These are phyloP conservation scores for Phlebiopsis flavidoalba DNA, from an alignment of 768 basidiomycete species.

Conservation along the genomic window DNA sequence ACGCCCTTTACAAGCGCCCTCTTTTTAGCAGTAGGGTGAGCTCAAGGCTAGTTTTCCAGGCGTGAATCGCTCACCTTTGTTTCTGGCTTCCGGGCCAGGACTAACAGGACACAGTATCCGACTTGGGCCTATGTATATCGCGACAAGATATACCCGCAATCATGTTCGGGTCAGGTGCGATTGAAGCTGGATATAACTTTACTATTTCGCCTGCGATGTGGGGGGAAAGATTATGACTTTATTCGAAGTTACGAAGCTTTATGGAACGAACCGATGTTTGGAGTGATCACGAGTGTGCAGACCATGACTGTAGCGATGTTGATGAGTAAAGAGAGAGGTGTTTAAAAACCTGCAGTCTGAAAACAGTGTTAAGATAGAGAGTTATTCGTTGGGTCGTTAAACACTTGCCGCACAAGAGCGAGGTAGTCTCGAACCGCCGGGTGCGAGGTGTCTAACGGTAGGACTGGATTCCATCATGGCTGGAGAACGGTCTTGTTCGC, in stretches of 20 bases:
- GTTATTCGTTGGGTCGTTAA: no score
- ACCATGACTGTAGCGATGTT: conserved; percentile 70
- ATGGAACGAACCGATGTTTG: conserved; percentile 49
- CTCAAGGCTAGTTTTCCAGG: background rate
- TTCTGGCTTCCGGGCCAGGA: conserved; percentile 64
- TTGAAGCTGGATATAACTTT: conserved; percentile 54
- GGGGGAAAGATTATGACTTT: background rate
- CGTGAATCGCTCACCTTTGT: conserved; percentile 58
- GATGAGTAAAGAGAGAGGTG: conserved; percentile 78
- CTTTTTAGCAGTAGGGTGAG: conserved; percentile 28
- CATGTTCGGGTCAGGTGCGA: conserved; percentile 59
- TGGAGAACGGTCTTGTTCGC: background rate
- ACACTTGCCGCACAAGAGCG: conserved; percentile 49
- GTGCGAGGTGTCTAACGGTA: conserved; percentile 50
- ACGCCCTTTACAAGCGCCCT: conserved; percentile 70
- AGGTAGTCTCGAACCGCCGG: conserved; percentile 65
- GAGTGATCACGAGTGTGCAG: conserved; percentile 62
- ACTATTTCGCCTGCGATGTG: conserved; percentile 40
- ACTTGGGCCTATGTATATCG: conserved; percentile 64
- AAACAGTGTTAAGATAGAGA: background rate
- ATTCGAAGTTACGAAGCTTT: background rate
- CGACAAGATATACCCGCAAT: conserved; percentile 57
- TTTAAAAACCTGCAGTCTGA: conserved; percentile 79
- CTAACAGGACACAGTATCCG: conserved; percentile 78
- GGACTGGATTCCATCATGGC: conserved; percentile 8